Conservation (phyloP, 257 asterid species). For the Leptodermis oblonga region DNA sequence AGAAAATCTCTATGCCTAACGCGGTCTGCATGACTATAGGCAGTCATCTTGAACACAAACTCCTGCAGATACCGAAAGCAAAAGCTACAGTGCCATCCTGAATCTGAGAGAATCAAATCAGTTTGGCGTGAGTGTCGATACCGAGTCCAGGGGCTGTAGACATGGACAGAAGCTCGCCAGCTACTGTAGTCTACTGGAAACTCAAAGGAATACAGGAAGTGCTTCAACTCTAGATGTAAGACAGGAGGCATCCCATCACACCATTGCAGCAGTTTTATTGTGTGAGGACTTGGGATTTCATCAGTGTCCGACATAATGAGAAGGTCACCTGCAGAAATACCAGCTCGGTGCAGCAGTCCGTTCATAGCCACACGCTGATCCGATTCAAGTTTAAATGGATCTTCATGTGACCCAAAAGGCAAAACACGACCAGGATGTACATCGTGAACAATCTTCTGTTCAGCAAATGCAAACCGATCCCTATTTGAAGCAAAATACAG, state of each 20-base stretch:
- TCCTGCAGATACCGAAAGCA: constrained; percentile 57
- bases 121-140: constrained; percentile 74
- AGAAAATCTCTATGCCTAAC: constrained; percentile 44
- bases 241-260: constrained; percentile 77
- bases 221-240: constrained; percentile 66
- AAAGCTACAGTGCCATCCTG: constrained; percentile 98
- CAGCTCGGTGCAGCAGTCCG: constrained; percentile 48
- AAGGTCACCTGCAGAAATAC: constrained; percentile 64
- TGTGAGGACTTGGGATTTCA: constrained; percentile 91
- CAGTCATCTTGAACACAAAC: constrained; percentile 64
- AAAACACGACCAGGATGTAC: constrained; percentile 57
- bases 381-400: constrained; percentile 71
- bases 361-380: constrained; percentile 78
- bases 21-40: constrained; percentile 65
- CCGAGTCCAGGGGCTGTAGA: constrained; percentile 49
- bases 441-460: constrained; percentile 49
- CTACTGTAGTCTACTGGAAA: constrained; percentile 81
- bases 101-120: constrained; percentile 62
- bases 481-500: constrained; percentile 55
- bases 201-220: constrained; percentile 80
- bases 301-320: constrained; percentile 84
- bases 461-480: constrained; percentile 61
- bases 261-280: constrained; percentile 78
- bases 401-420: constrained; percentile 33
- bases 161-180: constrained; percentile 74